Evolutionary conservation across 2,329 filamentous ascomycete species (phyloP), one percentile per base, ranked within the genome.

Genomic region (Ophiostoma ulmi): DNA sequence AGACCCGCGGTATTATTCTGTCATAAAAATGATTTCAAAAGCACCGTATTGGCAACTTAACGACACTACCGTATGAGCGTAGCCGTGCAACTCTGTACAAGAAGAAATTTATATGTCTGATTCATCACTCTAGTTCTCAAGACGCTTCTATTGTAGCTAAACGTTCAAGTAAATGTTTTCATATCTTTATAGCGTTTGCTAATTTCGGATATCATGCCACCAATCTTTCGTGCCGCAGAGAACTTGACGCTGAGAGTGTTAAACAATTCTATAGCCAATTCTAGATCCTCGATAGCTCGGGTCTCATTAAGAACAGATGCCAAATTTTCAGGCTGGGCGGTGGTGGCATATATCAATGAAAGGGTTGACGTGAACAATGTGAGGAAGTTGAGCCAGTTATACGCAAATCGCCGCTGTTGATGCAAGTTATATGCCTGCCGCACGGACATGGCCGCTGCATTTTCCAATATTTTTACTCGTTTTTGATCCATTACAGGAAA

Each of bases 331-430:
- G 79, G 79, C 64, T 80, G 79, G 0, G 77, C 80, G 0, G 80
- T 83, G 1, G 78, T 79, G 0, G 81, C 79, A 71, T 83, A 83
- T 41, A 83, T 79, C 4, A 83, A 76, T 1, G 81, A 80, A 3
- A 84, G 74, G 0, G 80, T 79, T 1, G 79, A 76, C 1, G 80
- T 83, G 72, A 82, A 84, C 1, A 83, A 71, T 1, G 77, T 74
- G 1, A 82, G 77, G 6, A 82, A 74, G 48, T 81, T 81, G 4
- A 82, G 73, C 80, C 79, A 82, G 72, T 82, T 81, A 72, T 80
- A 81, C 0, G 80, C 78, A 44, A 83, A 78, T 10, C 80, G 77
- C 10, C 76, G 76, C 70, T 84, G 79, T 58, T 77, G 77, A 67
- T 79, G 77, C 77, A 80, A 77, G 68, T 74, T 79, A 55, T 75